Evolutionary conservation across 2,329 filamentous ascomycete species (phyloP).

Genomic region (Beauveria sp.): DNA sequence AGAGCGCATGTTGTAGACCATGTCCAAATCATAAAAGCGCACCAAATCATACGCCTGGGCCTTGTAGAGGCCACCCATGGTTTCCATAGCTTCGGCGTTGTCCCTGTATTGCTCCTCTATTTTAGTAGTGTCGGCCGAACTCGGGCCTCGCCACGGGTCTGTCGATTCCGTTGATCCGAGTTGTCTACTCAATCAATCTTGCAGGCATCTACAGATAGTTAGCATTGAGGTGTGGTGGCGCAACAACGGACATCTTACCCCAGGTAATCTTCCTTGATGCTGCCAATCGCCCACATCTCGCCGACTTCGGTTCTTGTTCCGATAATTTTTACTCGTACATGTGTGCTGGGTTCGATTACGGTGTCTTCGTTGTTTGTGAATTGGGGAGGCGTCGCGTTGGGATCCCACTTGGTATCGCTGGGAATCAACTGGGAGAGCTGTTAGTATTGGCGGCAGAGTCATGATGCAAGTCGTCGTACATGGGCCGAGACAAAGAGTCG

Average conservation of each 20-base stretch:
- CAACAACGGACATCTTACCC: conserved; percentile 37
- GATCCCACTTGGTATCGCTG: conserved; percentile 85
- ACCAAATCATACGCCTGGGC: not conserved
- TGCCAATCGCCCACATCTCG: conserved; percentile 94
- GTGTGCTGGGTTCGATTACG: conserved; percentile 87
- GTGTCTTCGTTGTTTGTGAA: conserved; percentile 94
- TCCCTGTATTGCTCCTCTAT: not conserved
- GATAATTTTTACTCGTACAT: conserved; percentile 89
- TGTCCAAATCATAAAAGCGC: not conserved
- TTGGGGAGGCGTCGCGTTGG: conserved; percentile 91
- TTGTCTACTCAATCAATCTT: conserved; percentile 11
- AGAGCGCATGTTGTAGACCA: not conserved
- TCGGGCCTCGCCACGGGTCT: not conserved
- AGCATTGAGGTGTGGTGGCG: conserved; percentile 9
- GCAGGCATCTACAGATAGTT: conserved; percentile 15
- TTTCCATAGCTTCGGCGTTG: not conserved
- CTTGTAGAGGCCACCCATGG: not conserved
- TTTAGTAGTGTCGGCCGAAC: not conserved
- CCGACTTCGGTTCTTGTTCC: conserved; percentile 90
- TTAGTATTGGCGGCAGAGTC: not conserved
- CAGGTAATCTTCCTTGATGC: conserved; percentile 80
- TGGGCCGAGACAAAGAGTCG: conserved; percentile 74
- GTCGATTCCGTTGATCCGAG: not conserved
- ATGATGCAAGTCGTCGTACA: conserved; percentile 42
- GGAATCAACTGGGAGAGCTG: conserved; percentile 65